phyloP scores from a whole-genome alignment of 2,329 filamentous ascomycete species.

The Dactylella cylindrospora region DNA sequence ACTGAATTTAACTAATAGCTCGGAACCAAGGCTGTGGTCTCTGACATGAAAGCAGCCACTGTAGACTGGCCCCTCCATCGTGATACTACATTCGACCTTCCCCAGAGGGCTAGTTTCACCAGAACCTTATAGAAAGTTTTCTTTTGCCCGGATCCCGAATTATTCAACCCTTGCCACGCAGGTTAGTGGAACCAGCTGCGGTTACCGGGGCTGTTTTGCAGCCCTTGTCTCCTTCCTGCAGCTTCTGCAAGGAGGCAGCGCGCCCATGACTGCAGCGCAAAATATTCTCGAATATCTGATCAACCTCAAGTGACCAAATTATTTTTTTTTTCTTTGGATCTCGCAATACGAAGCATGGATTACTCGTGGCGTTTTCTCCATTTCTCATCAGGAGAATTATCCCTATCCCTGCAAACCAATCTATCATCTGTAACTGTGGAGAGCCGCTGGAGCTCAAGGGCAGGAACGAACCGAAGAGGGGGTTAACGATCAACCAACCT shows the following conservation, averaged over 20 bases:
- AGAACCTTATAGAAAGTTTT: slow-evolving; percentile 17
- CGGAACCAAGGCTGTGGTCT: slow-evolving; percentile 19
- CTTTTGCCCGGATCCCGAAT: slow-evolving; percentile 2
- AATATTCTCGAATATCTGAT: slow-evolving; percentile 9
- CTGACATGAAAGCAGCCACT: no score
- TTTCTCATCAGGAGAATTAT: not conserved
- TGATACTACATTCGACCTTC: slow-evolving; percentile 23
- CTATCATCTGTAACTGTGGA: not conserved
- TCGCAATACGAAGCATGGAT: slow-evolving; percentile 12
- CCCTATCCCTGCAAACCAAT: not conserved
- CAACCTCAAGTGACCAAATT: not conserved
- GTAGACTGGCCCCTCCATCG: slow-evolving; percentile 5
- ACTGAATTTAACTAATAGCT: slow-evolving; percentile 4
- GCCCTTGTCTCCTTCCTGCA: not conserved
- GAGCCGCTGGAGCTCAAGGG: no score
- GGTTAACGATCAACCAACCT: no score
- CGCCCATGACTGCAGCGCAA: no score
- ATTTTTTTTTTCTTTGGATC: no score
- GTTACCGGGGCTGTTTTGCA: slow-evolving; percentile 6
- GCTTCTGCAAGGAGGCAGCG: not conserved
- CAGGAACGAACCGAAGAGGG: no score
- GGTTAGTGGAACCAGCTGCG: slow-evolving; percentile 6
- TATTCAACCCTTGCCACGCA: slow-evolving; percentile 11
- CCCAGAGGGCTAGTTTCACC: slow-evolving; percentile 6
- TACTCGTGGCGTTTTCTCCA: not conserved